Conservation (phyloP, 257 asterid genomes). For the Orobanche coerulescens region DNA sequence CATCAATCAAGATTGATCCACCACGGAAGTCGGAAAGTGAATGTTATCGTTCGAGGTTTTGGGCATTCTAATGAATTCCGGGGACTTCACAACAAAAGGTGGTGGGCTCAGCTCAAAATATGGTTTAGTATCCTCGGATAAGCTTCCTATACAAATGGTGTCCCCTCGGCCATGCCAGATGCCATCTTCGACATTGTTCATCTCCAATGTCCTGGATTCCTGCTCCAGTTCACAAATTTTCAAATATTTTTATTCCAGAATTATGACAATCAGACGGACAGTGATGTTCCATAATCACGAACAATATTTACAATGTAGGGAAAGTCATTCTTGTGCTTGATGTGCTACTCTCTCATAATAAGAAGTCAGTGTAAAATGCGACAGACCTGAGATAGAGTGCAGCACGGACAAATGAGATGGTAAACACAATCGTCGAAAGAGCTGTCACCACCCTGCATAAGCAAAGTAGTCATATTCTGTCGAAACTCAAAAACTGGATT, state of each 20-base stretch:
- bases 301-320: too few relatives aligned
- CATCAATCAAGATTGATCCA: slow-evolving; percentile 5
- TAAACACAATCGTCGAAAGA: slow-evolving; percentile 61
- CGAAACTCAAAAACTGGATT: slow-evolving; percentile 6
- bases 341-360: too few relatives aligned
- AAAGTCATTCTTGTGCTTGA: too few relatives aligned
- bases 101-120: slow-evolving; percentile 33
- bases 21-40: slow-evolving; percentile 19
- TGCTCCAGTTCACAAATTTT: slow-evolving; percentile 31
- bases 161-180: slow-evolving; percentile 98
- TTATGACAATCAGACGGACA: too few relatives aligned
- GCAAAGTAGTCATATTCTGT: slow-evolving; percentile 8
- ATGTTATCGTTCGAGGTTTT: slow-evolving; percentile 22
- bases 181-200: slow-evolving; percentile 93
- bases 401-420: slow-evolving; percentile 88
- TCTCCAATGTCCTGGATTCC: slow-evolving; percentile 95
- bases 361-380: too few relatives aligned
- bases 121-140: slow-evolving; percentile 34
- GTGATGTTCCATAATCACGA: too few relatives aligned
- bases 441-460: slow-evolving; percentile 65
- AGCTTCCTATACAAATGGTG: slow-evolving; percentile 70
- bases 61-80: slow-evolving; percentile 32
- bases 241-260: too few relatives aligned
- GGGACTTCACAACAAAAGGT: slow-evolving; percentile 39
- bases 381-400: slow-evolving; percentile 80